Evolutionary conservation across 148 eudicot genomes (phyloP), one percentile per base, ranked within the genome.

Genomic region (Vaccinium darrowii): DNA sequence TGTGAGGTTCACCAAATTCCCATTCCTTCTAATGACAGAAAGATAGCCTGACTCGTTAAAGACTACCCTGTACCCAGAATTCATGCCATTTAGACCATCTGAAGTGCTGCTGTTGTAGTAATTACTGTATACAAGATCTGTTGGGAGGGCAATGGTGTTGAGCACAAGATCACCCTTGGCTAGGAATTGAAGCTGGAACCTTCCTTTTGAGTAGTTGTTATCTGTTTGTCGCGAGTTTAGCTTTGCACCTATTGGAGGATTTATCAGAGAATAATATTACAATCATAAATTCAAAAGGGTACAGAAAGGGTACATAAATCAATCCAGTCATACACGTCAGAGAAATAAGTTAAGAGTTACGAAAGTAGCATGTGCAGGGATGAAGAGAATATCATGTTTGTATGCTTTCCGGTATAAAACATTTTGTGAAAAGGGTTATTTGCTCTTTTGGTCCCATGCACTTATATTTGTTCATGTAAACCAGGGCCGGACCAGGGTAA

Each of bases 171-270:
- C 69, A 4, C 88, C 90, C 56, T 81, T 52, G 5, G 25, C 23
- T 7, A 54, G 74, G 69, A 88, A 57, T 25, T 71, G 30, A 16
- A 88, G 75, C 78, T 88, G 87, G 52, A 84, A 89, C 23, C 84
- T 87, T 33, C 91, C 91, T 39, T 56, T 49, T 0, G 89, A 72
- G 74, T 58, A 89, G 75, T 89, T 89, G 43, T 73, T 23, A 53
- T 79, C 78, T 5, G 82, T 53, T 33, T 12, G 58, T 11, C 82
- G 25, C 0, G 91, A 87, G n/a, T 23, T 39, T 0, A 89, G 69
- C 14, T 16, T 53, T 12, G 73, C 79, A 19, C 79, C 87, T 9
- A 11, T n/a, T n/a, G 3, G 69, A 63, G 12, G 27, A n/a, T 7
- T 63, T 8, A 7, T 63, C 69, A 63, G 25, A 63, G 12, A 63